phyloP scores from a whole-genome alignment of 1,139 yeast genomes.

The Zygosaccharomyces sapae region DNA sequence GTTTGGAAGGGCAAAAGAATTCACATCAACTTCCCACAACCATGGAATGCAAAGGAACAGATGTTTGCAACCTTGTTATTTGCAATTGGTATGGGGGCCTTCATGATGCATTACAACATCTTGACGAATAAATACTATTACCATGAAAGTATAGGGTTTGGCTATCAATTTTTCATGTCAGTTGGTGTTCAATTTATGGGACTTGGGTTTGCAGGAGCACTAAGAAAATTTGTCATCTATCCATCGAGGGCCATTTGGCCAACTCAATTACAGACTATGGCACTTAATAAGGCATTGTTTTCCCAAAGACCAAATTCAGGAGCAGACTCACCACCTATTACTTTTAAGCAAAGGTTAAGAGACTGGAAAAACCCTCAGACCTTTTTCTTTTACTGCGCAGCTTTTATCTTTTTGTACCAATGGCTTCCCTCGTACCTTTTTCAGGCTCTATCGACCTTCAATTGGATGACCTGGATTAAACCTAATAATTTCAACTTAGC shows the following conservation, averaged over 20 bases:
- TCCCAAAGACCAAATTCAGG: too few species aligned
- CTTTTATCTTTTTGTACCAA: constrained; percentile 45
- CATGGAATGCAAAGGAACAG: constrained; percentile 68
- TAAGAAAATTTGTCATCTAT: constrained; percentile 52
- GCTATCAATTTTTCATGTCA: constrained; percentile 49
- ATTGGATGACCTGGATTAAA: constrained; percentile 45
- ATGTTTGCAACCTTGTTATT: constrained; percentile 52
- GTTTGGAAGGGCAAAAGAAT: constrained; percentile 38
- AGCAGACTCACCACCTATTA: too few species aligned
- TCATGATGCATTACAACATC: constrained; percentile 44
- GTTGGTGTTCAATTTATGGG: constrained; percentile 57
- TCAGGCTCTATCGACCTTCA: constrained; percentile 39
- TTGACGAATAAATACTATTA: constrained; percentile 46
- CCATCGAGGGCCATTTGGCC: constrained; percentile 43
- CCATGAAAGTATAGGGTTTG: constrained; percentile 42
- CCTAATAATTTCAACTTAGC: constrained; percentile 54
- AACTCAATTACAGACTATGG: constrained; percentile 35
- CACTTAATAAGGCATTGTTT: too few species aligned
- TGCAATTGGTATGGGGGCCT: constrained; percentile 42
- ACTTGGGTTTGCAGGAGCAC: constrained; percentile 61
- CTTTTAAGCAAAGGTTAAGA: too few species aligned
- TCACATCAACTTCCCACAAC: constrained; percentile 50
- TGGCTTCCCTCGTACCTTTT: constrained; percentile 50
- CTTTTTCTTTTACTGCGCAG: constrained; percentile 18
- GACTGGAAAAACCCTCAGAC: too few species aligned